phyloP scores from a whole-genome alignment of 2,329 filamentous ascomycete species.

The Zopfia rhizophila region DNA sequence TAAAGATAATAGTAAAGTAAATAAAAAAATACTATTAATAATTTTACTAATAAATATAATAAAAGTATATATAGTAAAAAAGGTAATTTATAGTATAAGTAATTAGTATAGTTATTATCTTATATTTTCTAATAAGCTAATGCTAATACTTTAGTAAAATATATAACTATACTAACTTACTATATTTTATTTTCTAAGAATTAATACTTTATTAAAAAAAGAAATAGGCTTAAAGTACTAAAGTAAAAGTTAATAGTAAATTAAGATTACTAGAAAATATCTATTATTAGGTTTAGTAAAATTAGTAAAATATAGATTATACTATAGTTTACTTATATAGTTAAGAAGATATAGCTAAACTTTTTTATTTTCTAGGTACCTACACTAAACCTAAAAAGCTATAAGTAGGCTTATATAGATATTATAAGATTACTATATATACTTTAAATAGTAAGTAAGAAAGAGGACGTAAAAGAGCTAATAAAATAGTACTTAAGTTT shows the following conservation, averaged over 20 bases:
- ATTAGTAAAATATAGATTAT: constrained; percentile 45
- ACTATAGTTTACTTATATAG: constrained; percentile 40
- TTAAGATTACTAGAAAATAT: constrained; percentile 33
- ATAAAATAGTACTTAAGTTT: constrained; percentile 32
- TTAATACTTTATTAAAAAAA: constrained; percentile 36
- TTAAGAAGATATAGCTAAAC: constrained; percentile 24
- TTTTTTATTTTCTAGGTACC: constrained; percentile 35
- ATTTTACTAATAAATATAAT: too few species aligned
- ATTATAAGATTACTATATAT: constrained; percentile 24
- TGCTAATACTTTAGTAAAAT: constrained; percentile 7
- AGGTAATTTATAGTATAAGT: too few species aligned
- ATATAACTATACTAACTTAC: constrained; percentile 13
- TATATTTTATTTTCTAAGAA: constrained; percentile 38
- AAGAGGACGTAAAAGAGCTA: constrained; percentile 31
- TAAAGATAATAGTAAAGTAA: too few species aligned
- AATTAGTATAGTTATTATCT: constrained; percentile 10
- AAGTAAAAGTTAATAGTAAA: constrained; percentile 33
- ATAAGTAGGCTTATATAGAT: constrained; percentile 27
- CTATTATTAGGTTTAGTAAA: constrained; percentile 41
- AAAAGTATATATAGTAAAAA: too few species aligned
- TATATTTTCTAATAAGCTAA: background rate
- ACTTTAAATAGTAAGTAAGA: constrained; percentile 7
- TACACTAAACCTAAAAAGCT: constrained; percentile 32
- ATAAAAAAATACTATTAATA: too few species aligned
- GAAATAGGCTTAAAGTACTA: constrained; percentile 32